Percentiles rank a stretch among this genome's conserved stretches.
phyloP scores from a whole-genome alignment of 2,329 filamentous ascomycete species.

The Beauveria bassiana region DNA sequence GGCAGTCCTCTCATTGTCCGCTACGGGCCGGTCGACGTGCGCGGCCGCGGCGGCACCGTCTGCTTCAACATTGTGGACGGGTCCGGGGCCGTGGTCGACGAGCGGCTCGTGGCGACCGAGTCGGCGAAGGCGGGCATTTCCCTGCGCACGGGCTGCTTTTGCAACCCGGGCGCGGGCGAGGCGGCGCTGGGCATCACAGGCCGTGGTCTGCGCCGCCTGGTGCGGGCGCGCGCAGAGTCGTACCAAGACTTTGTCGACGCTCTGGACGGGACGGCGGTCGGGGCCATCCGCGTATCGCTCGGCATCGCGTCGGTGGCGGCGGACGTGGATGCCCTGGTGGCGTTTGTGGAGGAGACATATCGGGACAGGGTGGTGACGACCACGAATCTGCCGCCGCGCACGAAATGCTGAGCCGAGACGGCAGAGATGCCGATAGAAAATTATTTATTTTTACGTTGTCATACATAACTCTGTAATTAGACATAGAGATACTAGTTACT shows the following conservation, averaged over 20 bases:
- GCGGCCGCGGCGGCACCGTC: slow-evolving; percentile 28
- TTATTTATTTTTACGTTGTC: not conserved
- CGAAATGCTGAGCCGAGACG: slow-evolving; percentile 9
- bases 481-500: not conserved
- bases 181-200: slow-evolving; percentile 23
- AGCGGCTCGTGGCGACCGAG: slow-evolving; percentile 27
- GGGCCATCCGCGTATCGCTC: slow-evolving; percentile 32
- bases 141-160: slow-evolving; percentile 34
- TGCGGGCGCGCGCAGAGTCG: slow-evolving; percentile 8
- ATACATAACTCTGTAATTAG: not conserved
- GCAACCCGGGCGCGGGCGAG: slow-evolving; percentile 33
- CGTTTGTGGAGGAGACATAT: slow-evolving; percentile 25
- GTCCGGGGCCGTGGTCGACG: slow-evolving; percentile 26
- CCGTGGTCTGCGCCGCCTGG: slow-evolving; percentile 12
- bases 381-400: slow-evolving; percentile 6
- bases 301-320: slow-evolving; percentile 27
- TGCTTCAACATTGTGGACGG: slow-evolving; percentile 32
- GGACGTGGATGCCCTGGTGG: slow-evolving; percentile 30
- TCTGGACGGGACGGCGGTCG: slow-evolving; percentile 18
- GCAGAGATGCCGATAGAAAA: not conserved
- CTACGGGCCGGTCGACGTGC: slow-evolving; percentile 26
- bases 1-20: slow-evolving; percentile 25
- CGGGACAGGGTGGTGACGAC: slow-evolving; percentile 19
- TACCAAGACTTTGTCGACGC: slow-evolving; percentile 19
- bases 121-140: slow-evolving; percentile 28